Base-by-base conservation (phyloP, 805 yeast species). In the Saccharomyces jurei region DNA sequence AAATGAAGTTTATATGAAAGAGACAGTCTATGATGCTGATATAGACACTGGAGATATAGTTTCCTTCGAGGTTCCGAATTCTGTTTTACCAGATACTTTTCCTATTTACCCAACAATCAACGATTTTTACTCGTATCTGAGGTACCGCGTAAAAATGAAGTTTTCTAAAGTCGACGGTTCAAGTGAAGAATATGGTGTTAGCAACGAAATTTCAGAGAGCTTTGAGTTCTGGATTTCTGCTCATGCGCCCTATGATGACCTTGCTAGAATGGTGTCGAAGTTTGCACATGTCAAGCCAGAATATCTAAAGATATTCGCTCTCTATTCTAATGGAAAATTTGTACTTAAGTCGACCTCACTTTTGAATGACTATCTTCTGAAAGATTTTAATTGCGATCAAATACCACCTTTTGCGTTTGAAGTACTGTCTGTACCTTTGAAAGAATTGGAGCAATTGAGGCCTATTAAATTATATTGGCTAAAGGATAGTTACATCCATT, bases 371-470 rank as follows among this genome's bases (percentile, higher is more conserved):
- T 72, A 72, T 53, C 60, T 73, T 30, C 68, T 76, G 3, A 72
- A 72, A 50, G 73, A 73, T 52, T 62, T 67, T 30, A 67, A 73
- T 6, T 65, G 67, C 52, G 68, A 64, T 31, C 55, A 64, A 11
- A 69, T 67, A n/a, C 74, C 82, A 4, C 63, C 74, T 1, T 79
- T 92, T 55, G 84, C 84, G 59, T 92, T 87, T 66, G 97, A 92
- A 64, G 71, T 86, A 1, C 76, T 94, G 63, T 86, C 82, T 49
- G 82, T 90, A 48, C 82, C 91, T 1, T 73, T 92, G 52, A 77
- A 74, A 36, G 95, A 89, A 58, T 79, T 86, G 62, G 99, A 94
- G 69, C 82, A 79, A 58, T 79, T 89, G 83, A 81, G 81, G 55
- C 70, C 81, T 4, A 71, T 91, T 46, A 81, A 77, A 52, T 74